Conservation (phyloP, 2,329 filamentous ascomycete species). For the Annulohypoxylon truncatum region DNA sequence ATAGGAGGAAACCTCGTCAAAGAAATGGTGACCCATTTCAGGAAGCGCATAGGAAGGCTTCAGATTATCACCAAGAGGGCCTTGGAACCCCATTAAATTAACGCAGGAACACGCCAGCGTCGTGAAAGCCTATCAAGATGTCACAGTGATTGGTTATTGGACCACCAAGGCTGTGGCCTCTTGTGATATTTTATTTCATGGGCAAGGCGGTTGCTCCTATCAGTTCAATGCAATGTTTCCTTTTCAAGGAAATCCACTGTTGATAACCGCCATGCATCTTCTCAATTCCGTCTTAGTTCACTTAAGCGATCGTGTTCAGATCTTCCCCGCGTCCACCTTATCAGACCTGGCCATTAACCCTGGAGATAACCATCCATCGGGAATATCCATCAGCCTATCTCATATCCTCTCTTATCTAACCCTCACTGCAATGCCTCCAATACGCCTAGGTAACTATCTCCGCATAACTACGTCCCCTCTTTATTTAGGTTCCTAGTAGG, state of each 20-base stretch:
- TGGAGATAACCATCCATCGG: constrained; percentile 6
- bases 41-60: background rate
- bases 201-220: background rate
- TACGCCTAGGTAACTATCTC: background rate
- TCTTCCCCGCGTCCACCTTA: constrained; percentile 21
- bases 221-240: constrained; percentile 17
- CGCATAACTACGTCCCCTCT: constrained; percentile 1
- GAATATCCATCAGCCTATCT: constrained; percentile 22
- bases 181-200: background rate
- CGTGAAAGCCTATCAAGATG: background rate
- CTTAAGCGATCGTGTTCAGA: constrained; percentile 16
- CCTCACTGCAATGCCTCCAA: constrained; percentile 2
- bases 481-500: background rate
- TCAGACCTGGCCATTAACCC: constrained; percentile 15
- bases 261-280: constrained; percentile 7
- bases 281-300: constrained; percentile 1
- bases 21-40: background rate
- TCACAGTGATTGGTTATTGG: constrained; percentile 5
- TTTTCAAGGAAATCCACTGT: background rate
- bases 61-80: background rate
- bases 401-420: constrained; percentile 13
- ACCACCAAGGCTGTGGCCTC: constrained; percentile 9
- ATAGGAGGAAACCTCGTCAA: background rate
- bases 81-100: background rate
- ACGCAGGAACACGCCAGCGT: constrained; percentile 3